Evolutionary conservation across 768 basidiomycete species (phyloP).

Genomic region (Kwoniella botswanensis): DNA sequence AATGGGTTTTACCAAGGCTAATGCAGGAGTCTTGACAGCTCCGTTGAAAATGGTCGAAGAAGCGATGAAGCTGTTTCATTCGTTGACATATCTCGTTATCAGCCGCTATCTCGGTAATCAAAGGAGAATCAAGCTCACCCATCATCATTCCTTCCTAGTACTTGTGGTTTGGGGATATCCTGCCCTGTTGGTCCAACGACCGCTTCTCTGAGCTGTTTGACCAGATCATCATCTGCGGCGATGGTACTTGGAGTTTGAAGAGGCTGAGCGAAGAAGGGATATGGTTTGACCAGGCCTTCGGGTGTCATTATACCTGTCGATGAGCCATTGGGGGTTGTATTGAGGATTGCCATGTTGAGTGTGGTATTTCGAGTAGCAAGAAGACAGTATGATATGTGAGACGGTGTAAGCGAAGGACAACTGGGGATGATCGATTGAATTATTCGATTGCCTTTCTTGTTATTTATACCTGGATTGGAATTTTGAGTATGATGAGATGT

Average conservation of each 20-base stretch:
- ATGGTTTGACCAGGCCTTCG: constrained; percentile 17
- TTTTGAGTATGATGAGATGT: background rate
- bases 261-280: constrained; percentile 26
- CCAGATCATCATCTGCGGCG: constrained; percentile 2
- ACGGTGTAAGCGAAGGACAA: too few relatives aligned
- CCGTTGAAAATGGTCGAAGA: constrained; percentile 71
- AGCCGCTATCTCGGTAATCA: background rate
- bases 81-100: background rate
- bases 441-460: background rate
- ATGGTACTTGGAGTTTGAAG: background rate
- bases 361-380: background rate
- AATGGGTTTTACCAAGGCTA: constrained; percentile 72
- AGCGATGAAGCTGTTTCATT: constrained; percentile 45
- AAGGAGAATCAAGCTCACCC: constrained; percentile 21
- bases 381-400: too few relatives aligned
- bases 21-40: constrained; percentile 67
- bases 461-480: background rate
- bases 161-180: constrained; percentile 12
- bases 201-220: constrained; percentile 16
- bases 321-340: constrained; percentile 1
- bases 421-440: too few relatives aligned
- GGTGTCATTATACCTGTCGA: background rate
- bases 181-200: background rate
- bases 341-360: constrained; percentile 15
- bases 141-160: constrained; percentile 27